Evolutionary conservation across 2,329 filamentous ascomycete species (phyloP).

Genomic region (Penicillium sumatraense): DNA sequence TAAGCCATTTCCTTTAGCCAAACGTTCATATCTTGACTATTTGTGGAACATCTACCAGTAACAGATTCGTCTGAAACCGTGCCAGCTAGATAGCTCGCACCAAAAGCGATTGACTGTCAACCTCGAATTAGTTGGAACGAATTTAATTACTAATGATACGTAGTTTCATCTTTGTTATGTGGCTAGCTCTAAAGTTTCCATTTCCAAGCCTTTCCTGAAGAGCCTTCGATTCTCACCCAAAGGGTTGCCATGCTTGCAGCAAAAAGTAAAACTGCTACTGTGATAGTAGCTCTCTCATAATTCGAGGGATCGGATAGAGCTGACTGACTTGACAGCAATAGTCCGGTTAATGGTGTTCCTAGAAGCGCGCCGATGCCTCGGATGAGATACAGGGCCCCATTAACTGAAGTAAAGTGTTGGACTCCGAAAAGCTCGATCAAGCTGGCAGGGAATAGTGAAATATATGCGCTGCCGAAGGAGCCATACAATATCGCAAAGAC

Average conservation of each 20-base stretch:
- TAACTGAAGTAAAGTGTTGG: constrained; percentile 43
- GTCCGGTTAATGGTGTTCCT: constrained; percentile 41
- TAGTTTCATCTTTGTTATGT: background rate
- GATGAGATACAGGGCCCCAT: constrained; percentile 45
- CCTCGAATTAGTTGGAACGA: no score
- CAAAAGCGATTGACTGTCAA: no score
- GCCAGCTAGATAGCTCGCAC: no score
- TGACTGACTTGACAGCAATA: constrained; percentile 29
- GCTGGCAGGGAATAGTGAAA: constrained; percentile 44
- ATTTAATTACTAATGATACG: no score
- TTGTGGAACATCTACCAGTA: background rate
- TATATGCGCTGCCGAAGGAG: constrained; percentile 45
- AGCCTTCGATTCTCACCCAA: constrained; percentile 34
- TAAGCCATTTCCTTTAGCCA: background rate
- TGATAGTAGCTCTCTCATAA: constrained; percentile 31
- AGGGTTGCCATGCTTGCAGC: constrained; percentile 32
- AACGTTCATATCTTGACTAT: background rate
- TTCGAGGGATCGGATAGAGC: constrained; percentile 24
- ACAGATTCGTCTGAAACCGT: no score
- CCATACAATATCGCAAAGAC: constrained; percentile 42
- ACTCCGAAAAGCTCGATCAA: constrained; percentile 46
- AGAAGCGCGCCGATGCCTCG: constrained; percentile 43
- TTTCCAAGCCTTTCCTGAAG: constrained; percentile 22
- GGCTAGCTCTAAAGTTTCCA: constrained; percentile 23
- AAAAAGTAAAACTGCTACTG: constrained; percentile 31